Evolutionary conservation across 1,284 basidiomycete genomes (phyloP).

Genomic region (Ustilago bromivora): DNA sequence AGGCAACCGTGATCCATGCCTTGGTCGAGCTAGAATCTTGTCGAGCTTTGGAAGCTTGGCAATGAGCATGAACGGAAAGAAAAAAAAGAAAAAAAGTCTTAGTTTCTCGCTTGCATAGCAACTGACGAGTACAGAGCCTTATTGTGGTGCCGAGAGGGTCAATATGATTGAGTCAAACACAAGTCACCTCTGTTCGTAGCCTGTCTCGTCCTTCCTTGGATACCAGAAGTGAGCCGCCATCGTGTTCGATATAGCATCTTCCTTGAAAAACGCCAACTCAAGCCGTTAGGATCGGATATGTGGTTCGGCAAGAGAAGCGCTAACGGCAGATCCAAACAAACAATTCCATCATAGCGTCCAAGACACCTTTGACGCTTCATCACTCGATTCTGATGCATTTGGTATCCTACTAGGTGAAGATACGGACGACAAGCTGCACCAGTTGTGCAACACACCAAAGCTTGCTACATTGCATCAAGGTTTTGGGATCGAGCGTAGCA

Average conservation of each 20-base stretch:
- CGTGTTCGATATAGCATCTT: no score
- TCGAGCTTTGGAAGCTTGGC: no score
- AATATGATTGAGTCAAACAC: constrained; percentile 2
- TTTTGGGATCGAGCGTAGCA: neutral
- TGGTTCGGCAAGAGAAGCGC: constrained; percentile 6
- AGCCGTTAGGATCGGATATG: neutral
- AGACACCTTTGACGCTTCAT: neutral
- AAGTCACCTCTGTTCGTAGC: neutral
- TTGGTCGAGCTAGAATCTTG: neutral
- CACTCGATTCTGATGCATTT: neutral
- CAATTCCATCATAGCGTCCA: constrained; percentile 1
- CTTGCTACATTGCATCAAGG: neutral
- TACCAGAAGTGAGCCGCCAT: no score
- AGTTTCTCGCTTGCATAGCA: constrained; percentile 6
- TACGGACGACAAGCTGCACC: neutral
- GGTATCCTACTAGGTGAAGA: no score
- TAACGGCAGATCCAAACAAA: constrained; percentile 8
- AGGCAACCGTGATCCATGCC: no score
- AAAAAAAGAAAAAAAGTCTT: neutral
- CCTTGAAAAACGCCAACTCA: neutral
- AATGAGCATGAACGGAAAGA: neutral
- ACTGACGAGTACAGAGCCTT: neutral
- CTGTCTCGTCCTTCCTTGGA: no score
- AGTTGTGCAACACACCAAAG: neutral
- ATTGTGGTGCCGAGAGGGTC: constrained; percentile 5